phyloP scores from a whole-genome alignment of 2,329 filamentous ascomycete genomes.

The Penicillium sp. region DNA sequence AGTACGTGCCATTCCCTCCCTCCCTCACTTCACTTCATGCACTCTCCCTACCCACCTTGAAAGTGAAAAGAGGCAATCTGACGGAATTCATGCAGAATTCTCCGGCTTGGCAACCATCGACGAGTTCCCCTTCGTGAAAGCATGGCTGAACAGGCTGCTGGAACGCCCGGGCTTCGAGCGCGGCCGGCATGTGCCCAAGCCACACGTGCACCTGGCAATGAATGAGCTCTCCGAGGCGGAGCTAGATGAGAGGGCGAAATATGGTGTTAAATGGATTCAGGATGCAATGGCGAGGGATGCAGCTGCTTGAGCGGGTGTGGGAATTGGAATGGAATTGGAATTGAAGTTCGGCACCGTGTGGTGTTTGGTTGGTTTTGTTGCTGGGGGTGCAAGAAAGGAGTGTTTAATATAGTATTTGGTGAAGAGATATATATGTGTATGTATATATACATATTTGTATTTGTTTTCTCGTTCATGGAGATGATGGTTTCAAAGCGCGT shows the following conservation, averaged over 20 bases:
- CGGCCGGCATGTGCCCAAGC: neutral
- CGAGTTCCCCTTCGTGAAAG: conserved; percentile 1
- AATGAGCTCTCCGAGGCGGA: neutral
- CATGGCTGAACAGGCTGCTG: conserved; percentile 1
- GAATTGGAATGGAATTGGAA: too few species aligned
- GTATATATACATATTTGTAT: too few species aligned
- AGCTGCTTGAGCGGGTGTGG: neutral
- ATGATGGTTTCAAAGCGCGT: too few species aligned
- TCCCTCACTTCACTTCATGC: too few species aligned
- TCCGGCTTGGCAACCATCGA: conserved; percentile 4
- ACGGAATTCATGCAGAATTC: neutral
- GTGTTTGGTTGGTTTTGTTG: too few species aligned
- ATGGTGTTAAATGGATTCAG: conserved; percentile 84
- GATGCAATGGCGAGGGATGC: conserved; percentile 46
- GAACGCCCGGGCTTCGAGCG: conserved; percentile 1
- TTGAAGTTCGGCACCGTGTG: too few species aligned
- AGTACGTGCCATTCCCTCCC: neutral
- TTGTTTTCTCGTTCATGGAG: too few species aligned
- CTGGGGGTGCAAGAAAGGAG: too few species aligned
- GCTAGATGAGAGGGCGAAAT: conserved; percentile 54
- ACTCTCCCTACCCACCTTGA: too few species aligned
- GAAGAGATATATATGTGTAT: too few species aligned
- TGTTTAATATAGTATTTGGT: too few species aligned
- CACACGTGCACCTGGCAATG: neutral
- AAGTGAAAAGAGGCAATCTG: neutral